These are phyloP conservation scores for Meyerozyma elateridarum DNA, from an alignment of 1,139 yeast genomes.

Conservation along the genomic window DNA sequence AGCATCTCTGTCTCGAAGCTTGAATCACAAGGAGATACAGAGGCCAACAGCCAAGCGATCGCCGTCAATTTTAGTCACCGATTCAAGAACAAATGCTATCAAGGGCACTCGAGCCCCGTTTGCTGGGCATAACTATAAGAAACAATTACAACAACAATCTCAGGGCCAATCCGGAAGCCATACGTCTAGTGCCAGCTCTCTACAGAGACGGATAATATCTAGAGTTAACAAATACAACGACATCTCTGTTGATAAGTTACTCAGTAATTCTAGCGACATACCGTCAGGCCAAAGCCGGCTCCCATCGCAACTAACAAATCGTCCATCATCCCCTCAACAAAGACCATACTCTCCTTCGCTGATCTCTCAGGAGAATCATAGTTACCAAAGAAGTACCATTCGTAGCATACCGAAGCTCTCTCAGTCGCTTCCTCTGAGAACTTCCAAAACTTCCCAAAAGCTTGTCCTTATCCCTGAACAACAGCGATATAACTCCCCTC, in stretches of 20 bases:
- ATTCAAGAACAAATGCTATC: conserved; percentile 58
- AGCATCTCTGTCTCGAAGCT: too few species aligned
- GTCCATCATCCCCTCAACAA: conserved; percentile 11
- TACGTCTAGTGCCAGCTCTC: conserved; percentile 6
- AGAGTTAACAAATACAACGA: conserved; percentile 53
- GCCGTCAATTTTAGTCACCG: conserved; percentile 91
- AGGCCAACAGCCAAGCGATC: conserved; percentile 81
- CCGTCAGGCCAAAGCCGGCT: conserved; percentile 70
- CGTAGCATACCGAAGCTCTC: conserved; percentile 52
- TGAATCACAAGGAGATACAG: conserved; percentile 10
- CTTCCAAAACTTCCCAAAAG: conserved; percentile 81
- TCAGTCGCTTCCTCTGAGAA: conserved; percentile 74
- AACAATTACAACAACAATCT: conserved; percentile 30
- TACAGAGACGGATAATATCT: conserved; percentile 25
- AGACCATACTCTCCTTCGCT: conserved; percentile 12
- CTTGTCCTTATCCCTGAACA: conserved; percentile 83
- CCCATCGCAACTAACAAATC: conserved; percentile 25
- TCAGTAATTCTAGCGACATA: conserved; percentile 76
- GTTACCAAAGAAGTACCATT: conserved; percentile 22
- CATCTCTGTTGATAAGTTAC: conserved; percentile 64
- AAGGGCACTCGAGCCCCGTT: conserved; percentile 77
- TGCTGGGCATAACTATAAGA: conserved; percentile 55
- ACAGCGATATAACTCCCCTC: conserved; percentile 15
- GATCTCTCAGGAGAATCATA: conserved; percentile 8
- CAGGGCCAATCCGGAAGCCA: too few species aligned